A percentile compares a stretch with the other conserved stretches of the same genome.
Conservation (phyloP, 2,329 filamentous ascomycete species). For the Xylariaceae sp. region DNA sequence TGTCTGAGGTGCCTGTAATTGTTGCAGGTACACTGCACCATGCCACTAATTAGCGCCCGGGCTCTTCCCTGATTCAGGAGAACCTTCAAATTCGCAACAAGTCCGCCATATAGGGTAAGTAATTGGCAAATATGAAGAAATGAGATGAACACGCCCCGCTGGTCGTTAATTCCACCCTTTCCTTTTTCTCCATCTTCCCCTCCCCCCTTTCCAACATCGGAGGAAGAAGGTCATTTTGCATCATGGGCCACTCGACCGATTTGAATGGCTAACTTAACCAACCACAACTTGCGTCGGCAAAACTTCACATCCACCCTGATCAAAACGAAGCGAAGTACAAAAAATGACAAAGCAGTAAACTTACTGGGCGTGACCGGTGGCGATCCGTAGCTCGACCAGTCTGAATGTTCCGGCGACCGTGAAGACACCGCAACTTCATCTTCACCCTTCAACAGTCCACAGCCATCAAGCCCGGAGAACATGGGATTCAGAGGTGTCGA, state of each 20-base stretch:
- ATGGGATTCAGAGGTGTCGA: slow-evolving; percentile 78
- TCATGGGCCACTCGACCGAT: background rate
- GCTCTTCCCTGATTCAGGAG: background rate
- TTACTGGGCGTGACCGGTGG: slow-evolving; percentile 88
- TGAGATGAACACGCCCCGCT: no score
- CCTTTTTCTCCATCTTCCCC: no score
- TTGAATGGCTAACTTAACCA: no score
- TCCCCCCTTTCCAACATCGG: no score
- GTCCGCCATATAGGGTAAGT: no score
- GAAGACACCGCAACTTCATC: slow-evolving; percentile 62
- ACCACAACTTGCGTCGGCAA: no score
- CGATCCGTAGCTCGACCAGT: slow-evolving; percentile 73
- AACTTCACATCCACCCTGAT: no score
- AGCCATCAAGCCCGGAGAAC: slow-evolving; percentile 66
- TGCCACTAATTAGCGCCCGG: slow-evolving; percentile 20
- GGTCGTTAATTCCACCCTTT: background rate
- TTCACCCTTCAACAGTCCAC: slow-evolving; percentile 61
- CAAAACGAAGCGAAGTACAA: background rate
- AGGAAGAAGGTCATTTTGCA: background rate
- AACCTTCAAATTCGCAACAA: no score
- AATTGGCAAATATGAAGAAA: no score
- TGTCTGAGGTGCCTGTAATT: slow-evolving; percentile 35
- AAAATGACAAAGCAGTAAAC: slow-evolving; percentile 33
- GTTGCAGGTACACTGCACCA: slow-evolving; percentile 29
- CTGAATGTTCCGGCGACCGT: slow-evolving; percentile 66